phyloP scores from a whole-genome alignment of 345 rosid species.

The Eucalyptus rudis region DNA sequence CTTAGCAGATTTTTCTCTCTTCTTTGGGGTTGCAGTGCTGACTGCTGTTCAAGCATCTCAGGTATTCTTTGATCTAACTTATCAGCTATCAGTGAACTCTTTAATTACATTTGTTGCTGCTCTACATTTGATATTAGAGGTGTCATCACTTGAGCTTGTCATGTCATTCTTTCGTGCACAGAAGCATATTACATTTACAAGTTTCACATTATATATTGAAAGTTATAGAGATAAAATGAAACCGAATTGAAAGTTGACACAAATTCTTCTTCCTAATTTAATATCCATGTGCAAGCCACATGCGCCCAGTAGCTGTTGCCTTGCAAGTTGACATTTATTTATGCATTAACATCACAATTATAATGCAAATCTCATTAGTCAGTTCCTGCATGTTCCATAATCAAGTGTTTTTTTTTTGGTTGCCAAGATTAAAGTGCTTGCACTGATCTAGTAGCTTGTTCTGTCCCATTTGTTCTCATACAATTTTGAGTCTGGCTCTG shows the following conservation, averaged over 20 bases:
- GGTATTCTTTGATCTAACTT: not conserved
- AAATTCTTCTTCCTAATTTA: not conserved
- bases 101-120: not conserved
- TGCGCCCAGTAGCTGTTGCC: not conserved
- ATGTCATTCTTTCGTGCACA: not conserved
- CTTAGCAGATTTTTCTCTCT: conserved; percentile 54
- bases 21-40: conserved; percentile 72
- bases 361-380: not conserved
- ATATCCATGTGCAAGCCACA: not conserved
- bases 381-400: not conserved
- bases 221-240: not conserved
- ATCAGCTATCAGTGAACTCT: not conserved
- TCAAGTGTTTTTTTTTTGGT: not conserved
- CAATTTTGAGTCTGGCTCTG: not conserved
- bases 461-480: not conserved
- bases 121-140: not conserved
- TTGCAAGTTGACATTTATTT: not conserved
- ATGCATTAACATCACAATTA: not conserved
- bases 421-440: not conserved
- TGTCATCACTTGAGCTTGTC: not conserved
- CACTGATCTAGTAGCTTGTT: not conserved
- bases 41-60: conserved; percentile 10
- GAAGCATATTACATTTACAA: not conserved
- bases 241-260: not conserved
- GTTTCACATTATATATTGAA: not conserved